Evolutionary conservation across 306 rosid species (phyloP), one percentile per base, ranked within the genome.

Genomic region (Mimosa pudica): DNA sequence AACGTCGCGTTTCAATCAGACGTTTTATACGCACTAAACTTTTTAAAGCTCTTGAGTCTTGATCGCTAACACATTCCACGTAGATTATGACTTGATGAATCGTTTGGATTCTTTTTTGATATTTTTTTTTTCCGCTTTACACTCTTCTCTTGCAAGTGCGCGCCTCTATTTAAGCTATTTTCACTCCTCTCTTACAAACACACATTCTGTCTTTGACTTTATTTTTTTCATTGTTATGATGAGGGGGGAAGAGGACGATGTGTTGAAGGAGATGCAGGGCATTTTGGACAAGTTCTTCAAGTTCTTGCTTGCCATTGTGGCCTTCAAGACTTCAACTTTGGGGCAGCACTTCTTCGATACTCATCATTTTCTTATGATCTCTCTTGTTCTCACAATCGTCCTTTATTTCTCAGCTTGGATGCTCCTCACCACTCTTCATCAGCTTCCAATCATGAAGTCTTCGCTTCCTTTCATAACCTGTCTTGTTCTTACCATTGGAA

Each of bases 341-440:
- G 79, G 85, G 5, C 47, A 66, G 41, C 49, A 61, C 55, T 47
- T 66, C 0, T 57, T 78, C 55, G 7, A 0, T 2, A 3, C 52
- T 0, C 82, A 55, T 74, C 75, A 71, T 18, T 72, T 3, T 35
- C 3, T 65, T 16, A 54, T 18, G 36, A 18, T 1, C 8, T 17
- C 13, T 45, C 6, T 65, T 4, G 64, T 77, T 45, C 24, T 82
- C n/a, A 11, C 45, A 44, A 10, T 72, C 48, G 24, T 71, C 30
- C n/a, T 82, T 4, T 54, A 16, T 55, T 82, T 82, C 85, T 72
- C 78, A 16, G 35, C 63, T 0, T 33, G 71, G 57, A 10, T 82
- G 44, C 16, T 72, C 2, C 64, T 51, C 6, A 64, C 71, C 11
- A 3, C 47, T 32, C 76, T 63, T 64, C 75, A 14, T 72, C 75